A percentile compares a stretch with the other conserved stretches of the same genome.
These are phyloP conservation scores for Mycena maculata DNA, from an alignment of 768 basidiomycete species.

Conservation along the genomic window DNA sequence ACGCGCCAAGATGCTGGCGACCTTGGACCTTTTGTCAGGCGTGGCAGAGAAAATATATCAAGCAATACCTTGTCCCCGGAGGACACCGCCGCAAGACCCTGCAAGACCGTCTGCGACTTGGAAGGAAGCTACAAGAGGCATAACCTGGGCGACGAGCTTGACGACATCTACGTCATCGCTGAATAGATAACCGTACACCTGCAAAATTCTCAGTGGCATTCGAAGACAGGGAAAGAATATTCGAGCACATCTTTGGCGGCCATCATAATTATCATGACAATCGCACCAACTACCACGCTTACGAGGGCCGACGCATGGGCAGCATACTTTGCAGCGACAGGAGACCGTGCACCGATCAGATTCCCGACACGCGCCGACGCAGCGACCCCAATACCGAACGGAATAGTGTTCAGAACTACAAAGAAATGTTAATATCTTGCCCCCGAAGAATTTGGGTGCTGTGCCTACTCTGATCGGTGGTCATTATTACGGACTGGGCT, in stretches of 20 bases:
- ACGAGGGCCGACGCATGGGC: slow-evolving; percentile 74
- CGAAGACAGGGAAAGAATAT: not conserved
- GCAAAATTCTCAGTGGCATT: slow-evolving; percentile 11
- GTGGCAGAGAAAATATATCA: not conserved
- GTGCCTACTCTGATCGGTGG: slow-evolving; percentile 74
- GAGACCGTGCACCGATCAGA: slow-evolving; percentile 69
- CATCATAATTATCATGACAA: slow-evolving; percentile 72
- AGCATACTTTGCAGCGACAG: slow-evolving; percentile 63
- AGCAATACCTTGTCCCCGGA: slow-evolving; percentile 78
- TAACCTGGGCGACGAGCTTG: slow-evolving; percentile 68
- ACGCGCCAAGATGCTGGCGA: slow-evolving; percentile 79
- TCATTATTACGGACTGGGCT: slow-evolving; percentile 85
- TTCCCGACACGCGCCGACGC: slow-evolving; percentile 81
- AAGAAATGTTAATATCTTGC: slow-evolving; percentile 3
- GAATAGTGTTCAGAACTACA: slow-evolving; percentile 77
- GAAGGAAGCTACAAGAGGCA: slow-evolving; percentile 81
- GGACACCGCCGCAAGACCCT: slow-evolving; percentile 74
- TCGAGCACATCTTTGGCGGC: slow-evolving; percentile 64
- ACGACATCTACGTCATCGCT: slow-evolving; percentile 73
- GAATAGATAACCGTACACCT: slow-evolving; percentile 77
- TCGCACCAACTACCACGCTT: slow-evolving; percentile 67
- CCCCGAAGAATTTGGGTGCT: not conserved
- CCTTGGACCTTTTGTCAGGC: slow-evolving; percentile 43
- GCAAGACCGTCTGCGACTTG: slow-evolving; percentile 86
- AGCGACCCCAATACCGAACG: slow-evolving; percentile 82